Conservation (phyloP, 768 basidiomycete species). For the Agaricus blazei region DNA sequence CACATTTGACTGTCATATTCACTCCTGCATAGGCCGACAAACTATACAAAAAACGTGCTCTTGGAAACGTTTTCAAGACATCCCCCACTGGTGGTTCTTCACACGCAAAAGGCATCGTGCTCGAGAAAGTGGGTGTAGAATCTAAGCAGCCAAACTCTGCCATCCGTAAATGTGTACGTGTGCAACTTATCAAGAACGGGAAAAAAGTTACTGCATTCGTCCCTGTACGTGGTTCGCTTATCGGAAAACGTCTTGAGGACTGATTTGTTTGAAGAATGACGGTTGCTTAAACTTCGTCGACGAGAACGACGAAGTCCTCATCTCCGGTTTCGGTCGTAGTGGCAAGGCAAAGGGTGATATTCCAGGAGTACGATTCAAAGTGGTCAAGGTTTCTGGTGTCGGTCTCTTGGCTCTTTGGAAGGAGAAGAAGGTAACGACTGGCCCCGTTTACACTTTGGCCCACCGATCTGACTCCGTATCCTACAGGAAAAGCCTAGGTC, state of each 20-base stretch:
- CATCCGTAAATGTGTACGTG: conserved; percentile 99
- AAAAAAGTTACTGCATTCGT: conserved; percentile 99
- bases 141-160: conserved; percentile 99
- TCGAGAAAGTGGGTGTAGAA: conserved; percentile 99
- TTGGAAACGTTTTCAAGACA: conserved; percentile 99
- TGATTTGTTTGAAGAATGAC: conserved; percentile 59
- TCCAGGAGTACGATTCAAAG: conserved; percentile 99
- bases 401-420: conserved; percentile 98
- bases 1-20: background rate
- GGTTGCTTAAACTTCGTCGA: conserved; percentile 98
- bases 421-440: conserved; percentile 87
- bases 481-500: conserved; percentile 70
- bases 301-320: conserved; percentile 99
- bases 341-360: conserved; percentile 99
- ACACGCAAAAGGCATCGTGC: conserved; percentile 99
- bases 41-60: conserved; percentile 98
- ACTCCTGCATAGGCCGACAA: conserved; percentile 77
- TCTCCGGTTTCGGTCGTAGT: conserved; percentile 99
- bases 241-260: background rate
- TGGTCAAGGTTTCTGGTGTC: conserved; percentile 99
- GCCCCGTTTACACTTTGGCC: background rate
- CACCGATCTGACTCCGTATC: background rate
- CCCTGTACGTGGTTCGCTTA: conserved; percentile 55
- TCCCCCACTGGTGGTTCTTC: conserved; percentile 99
- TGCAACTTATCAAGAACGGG: conserved; percentile 99